A percentile compares a stretch with the other conserved stretches of the same genome.
phyloP scores from a whole-genome alignment of 140 eudicot species.

The Anethum foeniculum region DNA sequence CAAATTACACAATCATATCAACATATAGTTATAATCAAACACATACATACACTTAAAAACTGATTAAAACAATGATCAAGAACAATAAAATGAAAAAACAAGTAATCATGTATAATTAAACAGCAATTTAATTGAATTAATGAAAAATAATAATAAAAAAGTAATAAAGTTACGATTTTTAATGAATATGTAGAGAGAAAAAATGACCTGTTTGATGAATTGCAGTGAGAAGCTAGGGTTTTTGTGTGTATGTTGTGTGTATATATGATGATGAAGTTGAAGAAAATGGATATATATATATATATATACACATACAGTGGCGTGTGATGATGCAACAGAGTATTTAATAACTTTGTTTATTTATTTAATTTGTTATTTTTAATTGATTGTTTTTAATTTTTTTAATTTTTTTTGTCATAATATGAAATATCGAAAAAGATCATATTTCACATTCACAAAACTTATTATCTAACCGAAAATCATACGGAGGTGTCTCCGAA shows the following conservation, averaged over 20 bases:
- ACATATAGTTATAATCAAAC: not conserved
- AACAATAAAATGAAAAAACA: not conserved
- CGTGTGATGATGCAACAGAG: constrained; percentile 4
- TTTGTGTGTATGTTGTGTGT: not conserved
- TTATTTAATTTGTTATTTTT: not conserved
- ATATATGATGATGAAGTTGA: not conserved
- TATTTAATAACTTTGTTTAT: not conserved
- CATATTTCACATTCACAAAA: no score
- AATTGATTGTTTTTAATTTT: no score
- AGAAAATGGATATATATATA: not conserved
- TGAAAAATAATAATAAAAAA: not conserved
- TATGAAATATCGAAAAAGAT: no score
- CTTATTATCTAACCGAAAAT: no score
- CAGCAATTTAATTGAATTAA: not conserved
- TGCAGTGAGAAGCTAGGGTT: constrained; percentile 10
- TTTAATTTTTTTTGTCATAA: no score
- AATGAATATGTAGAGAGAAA: not conserved
- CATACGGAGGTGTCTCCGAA: no score
- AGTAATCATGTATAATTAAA: not conserved
- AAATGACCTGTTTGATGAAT: not conserved
- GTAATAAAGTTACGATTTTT: not conserved
- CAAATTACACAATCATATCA: not conserved
- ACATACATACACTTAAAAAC: not conserved
- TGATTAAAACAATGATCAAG: not conserved
- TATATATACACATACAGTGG: not conserved